Evolutionary conservation across 1,284 basidiomycete genomes (phyloP).

Genomic region (Thecaphora frezii): DNA sequence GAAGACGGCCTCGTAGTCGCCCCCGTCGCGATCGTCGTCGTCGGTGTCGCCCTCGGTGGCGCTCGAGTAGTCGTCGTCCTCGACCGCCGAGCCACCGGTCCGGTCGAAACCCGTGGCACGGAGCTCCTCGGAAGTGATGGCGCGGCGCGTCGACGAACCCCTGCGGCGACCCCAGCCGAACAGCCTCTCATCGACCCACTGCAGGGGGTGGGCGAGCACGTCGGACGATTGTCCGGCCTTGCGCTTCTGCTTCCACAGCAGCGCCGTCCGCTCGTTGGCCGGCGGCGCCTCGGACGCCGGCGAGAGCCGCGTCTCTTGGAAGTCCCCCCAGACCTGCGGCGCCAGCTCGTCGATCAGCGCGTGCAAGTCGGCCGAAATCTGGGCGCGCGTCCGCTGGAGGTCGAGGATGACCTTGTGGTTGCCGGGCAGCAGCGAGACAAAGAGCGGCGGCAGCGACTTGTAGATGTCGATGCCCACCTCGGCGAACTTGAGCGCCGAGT

Average conservation of each 20-base stretch:
- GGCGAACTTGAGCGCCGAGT: conserved; percentile 94
- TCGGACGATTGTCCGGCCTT: conserved; percentile 25
- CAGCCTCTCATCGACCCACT: conserved; percentile 85
- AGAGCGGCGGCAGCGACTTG: conserved; percentile 91
- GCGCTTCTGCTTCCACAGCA: conserved; percentile 43
- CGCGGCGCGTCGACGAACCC: conserved; percentile 31
- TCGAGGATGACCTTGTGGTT: conserved; percentile 81
- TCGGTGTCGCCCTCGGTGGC: conserved; percentile 20
- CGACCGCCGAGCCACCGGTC: conserved; percentile 16
- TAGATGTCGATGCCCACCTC: conserved; percentile 98
- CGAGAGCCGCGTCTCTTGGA: conserved; percentile 51
- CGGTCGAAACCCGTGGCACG: conserved; percentile 17
- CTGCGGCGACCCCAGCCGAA: conserved; percentile 73
- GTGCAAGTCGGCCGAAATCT: conserved; percentile 82
- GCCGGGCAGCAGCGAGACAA: conserved; percentile 86
- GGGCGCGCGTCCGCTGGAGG: conserved; percentile 76
- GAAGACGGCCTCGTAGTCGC: conserved; percentile 54
- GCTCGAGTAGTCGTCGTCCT: conserved; percentile 20
- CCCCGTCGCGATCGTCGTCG: conserved; percentile 41
- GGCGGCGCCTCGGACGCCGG: conserved; percentile 40
- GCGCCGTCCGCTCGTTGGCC: conserved; percentile 31
- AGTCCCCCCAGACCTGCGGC: conserved; percentile 56
- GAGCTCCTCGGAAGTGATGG: conserved; percentile 33
- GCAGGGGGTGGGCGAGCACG: conserved; percentile 54
- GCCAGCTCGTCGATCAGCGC: conserved; percentile 79